Evolutionary conservation across 495 filamentous ascomycete species (phyloP).

Genomic region (Neurospora sp.): DNA sequence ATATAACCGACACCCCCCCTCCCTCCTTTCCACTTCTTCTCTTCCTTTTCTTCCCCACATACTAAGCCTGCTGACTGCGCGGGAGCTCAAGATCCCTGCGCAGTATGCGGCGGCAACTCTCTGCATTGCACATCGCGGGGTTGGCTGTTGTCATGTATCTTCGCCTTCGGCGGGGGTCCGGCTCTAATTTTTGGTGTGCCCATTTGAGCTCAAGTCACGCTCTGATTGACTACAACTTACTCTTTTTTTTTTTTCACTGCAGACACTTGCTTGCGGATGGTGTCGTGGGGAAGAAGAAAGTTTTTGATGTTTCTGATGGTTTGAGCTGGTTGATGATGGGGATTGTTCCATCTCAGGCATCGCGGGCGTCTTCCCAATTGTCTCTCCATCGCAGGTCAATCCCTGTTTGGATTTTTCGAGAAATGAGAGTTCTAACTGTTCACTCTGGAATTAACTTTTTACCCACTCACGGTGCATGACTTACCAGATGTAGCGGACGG

Average conservation of each 20-base stretch:
- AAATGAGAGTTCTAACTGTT: too few species aligned
- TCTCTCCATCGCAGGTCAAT: too few species aligned
- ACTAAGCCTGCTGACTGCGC: neutral
- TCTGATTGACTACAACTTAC: neutral
- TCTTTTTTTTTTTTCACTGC: neutral
- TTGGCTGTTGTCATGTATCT: neutral
- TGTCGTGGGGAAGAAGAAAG: neutral
- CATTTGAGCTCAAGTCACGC: neutral
- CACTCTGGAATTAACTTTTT: too few species aligned
- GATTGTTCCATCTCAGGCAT: too few species aligned
- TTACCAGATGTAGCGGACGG: too few species aligned
- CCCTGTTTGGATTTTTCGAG: too few species aligned
- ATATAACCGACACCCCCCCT: neutral
- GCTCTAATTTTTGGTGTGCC: neutral
- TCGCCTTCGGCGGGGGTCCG: neutral
- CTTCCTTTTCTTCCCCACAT: neutral
- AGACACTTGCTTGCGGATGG: neutral
- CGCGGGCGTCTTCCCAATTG: too few species aligned
- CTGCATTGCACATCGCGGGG: neutral
- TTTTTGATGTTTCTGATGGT: too few species aligned
- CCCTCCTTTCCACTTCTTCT: neutral
- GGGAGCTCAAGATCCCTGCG: neutral
- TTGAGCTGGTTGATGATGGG: too few species aligned
- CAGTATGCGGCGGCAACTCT: neutral
- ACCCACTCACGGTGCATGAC: too few species aligned